Conservation (phyloP, 257 asterid genomes). For the Eustoma russellianum region DNA sequence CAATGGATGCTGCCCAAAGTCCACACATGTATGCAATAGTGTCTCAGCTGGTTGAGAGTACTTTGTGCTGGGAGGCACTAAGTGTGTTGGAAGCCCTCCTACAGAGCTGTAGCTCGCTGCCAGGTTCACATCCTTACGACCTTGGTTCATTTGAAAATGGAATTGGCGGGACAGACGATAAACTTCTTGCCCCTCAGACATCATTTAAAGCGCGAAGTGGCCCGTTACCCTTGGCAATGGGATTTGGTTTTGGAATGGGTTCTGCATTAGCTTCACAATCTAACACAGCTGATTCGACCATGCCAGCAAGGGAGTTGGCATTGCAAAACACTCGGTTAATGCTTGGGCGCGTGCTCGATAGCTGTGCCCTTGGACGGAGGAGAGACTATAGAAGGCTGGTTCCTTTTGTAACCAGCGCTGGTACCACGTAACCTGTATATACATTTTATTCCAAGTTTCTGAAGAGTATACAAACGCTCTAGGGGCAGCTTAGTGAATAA, state of each 20-base stretch:
- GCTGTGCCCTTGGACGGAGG: constrained; percentile 83
- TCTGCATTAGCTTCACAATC: constrained; percentile 26
- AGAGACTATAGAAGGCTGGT: constrained; percentile 88
- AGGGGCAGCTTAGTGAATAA: constrained; percentile 30
- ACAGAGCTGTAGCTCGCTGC: constrained; percentile 95
- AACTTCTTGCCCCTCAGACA: constrained; percentile 70
- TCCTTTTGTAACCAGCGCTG: constrained; percentile 79
- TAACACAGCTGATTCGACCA: constrained; percentile 41
- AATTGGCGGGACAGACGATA: constrained; percentile 53
- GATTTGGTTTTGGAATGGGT: constrained; percentile 43
- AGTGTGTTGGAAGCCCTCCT: constrained; percentile 96
- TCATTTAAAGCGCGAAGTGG: constrained; percentile 97
- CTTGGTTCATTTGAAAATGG: constrained; percentile 64
- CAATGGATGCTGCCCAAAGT: constrained; percentile 91
- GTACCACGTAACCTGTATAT: constrained; percentile 26
- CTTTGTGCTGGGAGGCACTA: constrained; percentile 96
- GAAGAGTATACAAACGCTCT: constrained; percentile 12
- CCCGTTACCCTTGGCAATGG: constrained; percentile 73
- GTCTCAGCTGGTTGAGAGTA: constrained; percentile 94
- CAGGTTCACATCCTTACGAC: constrained; percentile 69
- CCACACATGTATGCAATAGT: constrained; percentile 98
- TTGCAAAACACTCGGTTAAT: constrained; percentile 77
- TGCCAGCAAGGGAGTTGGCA: constrained; percentile 61
- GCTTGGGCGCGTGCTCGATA: constrained; percentile 87
- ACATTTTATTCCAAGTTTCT: constrained; percentile 14